A percentile compares a stretch with the other conserved stretches of the same genome.
Evolutionary conservation across 345 rosid species (phyloP).

Genomic region (Boechera retrofracta): DNA sequence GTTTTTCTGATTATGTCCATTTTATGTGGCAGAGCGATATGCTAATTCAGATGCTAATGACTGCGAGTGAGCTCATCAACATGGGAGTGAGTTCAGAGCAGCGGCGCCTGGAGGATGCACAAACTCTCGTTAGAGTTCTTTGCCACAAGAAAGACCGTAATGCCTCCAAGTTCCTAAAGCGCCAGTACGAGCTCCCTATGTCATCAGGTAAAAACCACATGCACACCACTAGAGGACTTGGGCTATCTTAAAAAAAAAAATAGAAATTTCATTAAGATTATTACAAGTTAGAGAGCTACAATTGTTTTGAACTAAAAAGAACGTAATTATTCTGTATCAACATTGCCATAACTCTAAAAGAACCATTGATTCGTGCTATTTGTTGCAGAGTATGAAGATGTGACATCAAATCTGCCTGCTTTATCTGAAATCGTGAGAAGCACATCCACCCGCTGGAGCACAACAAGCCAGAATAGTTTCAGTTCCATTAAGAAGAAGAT

Average conservation of each 20-base stretch:
- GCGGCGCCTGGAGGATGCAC: constrained; percentile 64
- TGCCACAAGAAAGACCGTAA: constrained; percentile 94
- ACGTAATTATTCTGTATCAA: constrained; percentile 20
- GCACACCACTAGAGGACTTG: constrained; percentile 6
- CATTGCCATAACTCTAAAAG: constrained; percentile 11
- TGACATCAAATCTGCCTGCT: constrained; percentile 56
- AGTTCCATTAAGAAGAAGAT: constrained; percentile 73
- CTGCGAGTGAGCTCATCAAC: constrained; percentile 79
- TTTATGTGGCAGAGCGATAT: constrained; percentile 67
- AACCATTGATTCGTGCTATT: constrained; percentile 14
- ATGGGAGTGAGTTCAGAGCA: constrained; percentile 62
- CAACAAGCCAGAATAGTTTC: constrained; percentile 63
- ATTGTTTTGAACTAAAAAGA: constrained; percentile 28
- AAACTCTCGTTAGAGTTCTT: constrained; percentile 80
- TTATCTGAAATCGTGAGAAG: constrained; percentile 72
- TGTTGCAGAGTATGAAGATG: constrained; percentile 70
- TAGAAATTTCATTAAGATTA: constrained; percentile 9
- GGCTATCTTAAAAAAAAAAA: not conserved
- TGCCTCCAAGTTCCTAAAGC: constrained; percentile 85
- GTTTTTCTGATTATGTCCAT: not conserved
- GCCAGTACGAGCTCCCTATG: constrained; percentile 87
- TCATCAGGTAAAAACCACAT: constrained; percentile 71
- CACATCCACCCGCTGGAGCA: constrained; percentile 70
- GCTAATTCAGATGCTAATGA: constrained; percentile 80
- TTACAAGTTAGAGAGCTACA: constrained; percentile 37